Conservation (phyloP, 352 stramenopile species). For the Pythium aquatile region DNA sequence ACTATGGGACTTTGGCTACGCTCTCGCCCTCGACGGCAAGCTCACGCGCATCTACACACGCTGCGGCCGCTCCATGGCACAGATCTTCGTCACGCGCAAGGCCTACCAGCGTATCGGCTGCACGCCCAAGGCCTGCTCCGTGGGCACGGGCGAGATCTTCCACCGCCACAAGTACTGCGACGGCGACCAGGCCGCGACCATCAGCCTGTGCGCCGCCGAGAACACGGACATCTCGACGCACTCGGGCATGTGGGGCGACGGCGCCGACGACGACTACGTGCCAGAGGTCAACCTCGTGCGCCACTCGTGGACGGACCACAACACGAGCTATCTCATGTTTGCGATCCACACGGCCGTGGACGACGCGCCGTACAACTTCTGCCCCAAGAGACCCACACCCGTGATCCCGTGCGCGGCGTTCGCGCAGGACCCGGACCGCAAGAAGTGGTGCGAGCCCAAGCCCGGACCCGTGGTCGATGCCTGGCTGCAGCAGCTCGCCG, state of each 20-base stretch:
- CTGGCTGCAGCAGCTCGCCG: constrained; percentile 57
- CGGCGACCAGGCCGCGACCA: constrained; percentile 34
- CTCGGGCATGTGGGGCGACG: constrained; percentile 56
- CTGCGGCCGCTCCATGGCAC: constrained; percentile 60
- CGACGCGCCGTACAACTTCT: constrained; percentile 51
- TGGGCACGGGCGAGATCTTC: constrained; percentile 32
- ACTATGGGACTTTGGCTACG: constrained; percentile 70
- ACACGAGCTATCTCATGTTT: constrained; percentile 46
- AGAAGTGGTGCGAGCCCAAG: constrained; percentile 39
- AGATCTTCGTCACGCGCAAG: constrained; percentile 59
- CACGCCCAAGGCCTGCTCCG: constrained; percentile 27
- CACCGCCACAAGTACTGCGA: constrained; percentile 47
- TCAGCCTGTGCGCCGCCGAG: constrained; percentile 58
- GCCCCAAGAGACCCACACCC: constrained; percentile 44
- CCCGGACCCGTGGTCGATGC: constrained; percentile 36
- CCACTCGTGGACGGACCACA: constrained; percentile 42
- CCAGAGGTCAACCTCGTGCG: constrained; percentile 51
- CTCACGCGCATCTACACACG: constrained; percentile 59
- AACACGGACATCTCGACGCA: constrained; percentile 34
- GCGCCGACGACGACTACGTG: constrained; percentile 45
- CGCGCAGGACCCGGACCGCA: constrained; percentile 30
- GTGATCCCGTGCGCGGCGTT: constrained; percentile 63
- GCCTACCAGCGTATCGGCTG: constrained; percentile 56
- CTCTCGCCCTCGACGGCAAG: constrained; percentile 32
- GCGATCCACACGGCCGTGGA: constrained; percentile 46